These are phyloP conservation scores for Paramecium sonneborni DNA, from an alignment of 73 alveolate genomes.

Conservation along the genomic window DNA sequence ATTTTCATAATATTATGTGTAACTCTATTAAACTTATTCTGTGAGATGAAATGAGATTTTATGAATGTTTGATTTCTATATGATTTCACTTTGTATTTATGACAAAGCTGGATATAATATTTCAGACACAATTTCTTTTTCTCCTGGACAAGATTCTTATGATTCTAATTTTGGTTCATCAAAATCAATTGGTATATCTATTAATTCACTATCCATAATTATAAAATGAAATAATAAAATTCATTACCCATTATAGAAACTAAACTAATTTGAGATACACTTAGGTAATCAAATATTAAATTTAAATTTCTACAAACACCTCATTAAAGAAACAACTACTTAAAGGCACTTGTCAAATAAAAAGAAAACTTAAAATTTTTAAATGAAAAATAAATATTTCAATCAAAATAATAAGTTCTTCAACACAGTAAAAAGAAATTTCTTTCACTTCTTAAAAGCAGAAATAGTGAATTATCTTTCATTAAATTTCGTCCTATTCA, in stretches of 20 bases:
- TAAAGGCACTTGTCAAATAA: neutral
- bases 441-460: neutral
- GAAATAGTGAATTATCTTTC: neutral
- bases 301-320: neutral
- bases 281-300: neutral
- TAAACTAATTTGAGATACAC: neutral
- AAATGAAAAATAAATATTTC: neutral
- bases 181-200: neutral
- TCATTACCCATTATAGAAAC: neutral
- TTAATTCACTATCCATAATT: neutral
- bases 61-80: neutral
- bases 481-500: conserved; percentile 25
- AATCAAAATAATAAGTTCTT: neutral
- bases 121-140: neutral
- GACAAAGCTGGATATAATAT: neutral
- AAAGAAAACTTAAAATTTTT: neutral
- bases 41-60: neutral
- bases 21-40: neutral
- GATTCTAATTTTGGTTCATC: conserved; percentile 12
- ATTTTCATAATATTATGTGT: conserved; percentile 23
- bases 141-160: neutral
- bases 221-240: neutral
- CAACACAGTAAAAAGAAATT: conserved; percentile 22
- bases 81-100: neutral
- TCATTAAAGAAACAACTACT: neutral